phyloP scores from a whole-genome alignment of 352 stramenopile species.

The Phytophthora quininea region DNA sequence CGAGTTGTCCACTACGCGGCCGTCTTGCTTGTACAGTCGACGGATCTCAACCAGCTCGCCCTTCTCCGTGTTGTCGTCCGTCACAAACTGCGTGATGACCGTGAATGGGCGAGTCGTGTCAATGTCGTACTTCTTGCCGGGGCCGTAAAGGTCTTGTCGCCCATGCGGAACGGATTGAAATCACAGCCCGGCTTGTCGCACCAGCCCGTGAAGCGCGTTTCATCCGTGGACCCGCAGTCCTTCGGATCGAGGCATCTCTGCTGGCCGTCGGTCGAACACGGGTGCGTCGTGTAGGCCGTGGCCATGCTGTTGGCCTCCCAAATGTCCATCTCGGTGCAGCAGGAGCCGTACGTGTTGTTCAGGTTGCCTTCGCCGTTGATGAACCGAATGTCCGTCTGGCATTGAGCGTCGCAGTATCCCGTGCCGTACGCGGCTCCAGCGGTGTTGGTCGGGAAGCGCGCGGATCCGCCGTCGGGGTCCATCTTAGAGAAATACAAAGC shows the following conservation, averaged over 20 bases:
- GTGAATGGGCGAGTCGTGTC: conserved; percentile 57
- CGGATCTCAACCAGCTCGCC: conserved; percentile 57
- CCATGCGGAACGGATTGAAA: conserved; percentile 59
- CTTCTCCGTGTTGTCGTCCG: conserved; percentile 40
- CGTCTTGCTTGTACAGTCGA: conserved; percentile 57
- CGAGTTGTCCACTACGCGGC: conserved; percentile 34
- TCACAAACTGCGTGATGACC: conserved; percentile 67
- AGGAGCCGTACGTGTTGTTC: conserved; percentile 42
- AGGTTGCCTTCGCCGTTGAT: conserved; percentile 56
- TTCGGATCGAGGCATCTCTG: conserved; percentile 26
- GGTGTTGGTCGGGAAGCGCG: conserved; percentile 35
- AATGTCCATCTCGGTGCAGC: conserved; percentile 61
- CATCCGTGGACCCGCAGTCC: conserved; percentile 37
- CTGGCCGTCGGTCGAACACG: conserved; percentile 32
- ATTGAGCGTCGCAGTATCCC: conserved; percentile 64
- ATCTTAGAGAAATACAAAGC: conserved; percentile 56
- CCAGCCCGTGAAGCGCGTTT: conserved; percentile 45
- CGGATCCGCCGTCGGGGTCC: conserved; percentile 45
- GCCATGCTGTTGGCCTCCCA: conserved; percentile 52
- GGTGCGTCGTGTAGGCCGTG: conserved; percentile 42
- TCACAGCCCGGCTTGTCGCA: conserved; percentile 66
- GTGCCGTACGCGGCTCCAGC: conserved; percentile 56
- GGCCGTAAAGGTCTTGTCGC: conserved; percentile 54
- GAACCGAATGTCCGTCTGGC: conserved; percentile 59
- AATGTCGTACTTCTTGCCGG: conserved; percentile 37